Evolutionary conservation across 176 grass and related monocot genomes (phyloP).

Genomic region (Musa itinerans): DNA sequence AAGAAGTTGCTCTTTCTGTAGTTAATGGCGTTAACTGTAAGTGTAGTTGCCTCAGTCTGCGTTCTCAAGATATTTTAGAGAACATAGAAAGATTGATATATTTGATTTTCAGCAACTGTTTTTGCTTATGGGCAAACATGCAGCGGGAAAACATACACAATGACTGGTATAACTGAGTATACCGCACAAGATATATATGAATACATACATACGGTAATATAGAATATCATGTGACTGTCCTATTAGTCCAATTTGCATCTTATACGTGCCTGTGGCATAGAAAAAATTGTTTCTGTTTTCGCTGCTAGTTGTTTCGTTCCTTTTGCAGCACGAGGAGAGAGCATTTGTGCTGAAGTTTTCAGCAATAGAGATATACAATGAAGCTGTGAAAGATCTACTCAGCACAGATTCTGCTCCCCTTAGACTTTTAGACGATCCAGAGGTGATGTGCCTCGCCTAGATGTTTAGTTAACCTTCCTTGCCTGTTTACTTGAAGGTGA

Average conservation of each 20-base stretch:
- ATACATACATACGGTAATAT: slow-evolving; percentile 72
- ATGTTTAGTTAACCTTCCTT: not conserved
- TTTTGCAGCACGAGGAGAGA: slow-evolving; percentile 20
- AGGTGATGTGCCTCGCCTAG: not conserved
- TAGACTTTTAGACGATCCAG: slow-evolving; percentile 22
- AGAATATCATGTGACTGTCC: too few relatives aligned
- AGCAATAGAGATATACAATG: slow-evolving; percentile 23
- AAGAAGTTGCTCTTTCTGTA: slow-evolving; percentile 82
- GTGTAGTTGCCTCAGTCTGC: slow-evolving; percentile 19
- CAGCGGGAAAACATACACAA: slow-evolving; percentile 97
- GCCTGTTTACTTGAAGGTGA: not conserved
- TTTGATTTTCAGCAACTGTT: slow-evolving; percentile 55
- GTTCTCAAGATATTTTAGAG: slow-evolving; percentile 7
- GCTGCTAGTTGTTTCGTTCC: not conserved
- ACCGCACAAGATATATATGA: slow-evolving; percentile 89
- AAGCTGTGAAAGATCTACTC: slow-evolving; percentile 20
- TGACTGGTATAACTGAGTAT: slow-evolving; percentile 87
- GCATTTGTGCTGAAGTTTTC: slow-evolving; percentile 18
- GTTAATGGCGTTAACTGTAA: slow-evolving; percentile 97
- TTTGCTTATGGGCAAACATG: slow-evolving; percentile 99
- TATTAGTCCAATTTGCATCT: too few relatives aligned
- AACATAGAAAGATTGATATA: slow-evolving; percentile 5
- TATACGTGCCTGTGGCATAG: too few relatives aligned
- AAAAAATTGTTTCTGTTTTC: too few relatives aligned
- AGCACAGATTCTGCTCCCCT: slow-evolving; percentile 16